These are phyloP conservation scores for Neospora caninum DNA, from an alignment of 169 alveolate species.

Conservation along the genomic window DNA sequence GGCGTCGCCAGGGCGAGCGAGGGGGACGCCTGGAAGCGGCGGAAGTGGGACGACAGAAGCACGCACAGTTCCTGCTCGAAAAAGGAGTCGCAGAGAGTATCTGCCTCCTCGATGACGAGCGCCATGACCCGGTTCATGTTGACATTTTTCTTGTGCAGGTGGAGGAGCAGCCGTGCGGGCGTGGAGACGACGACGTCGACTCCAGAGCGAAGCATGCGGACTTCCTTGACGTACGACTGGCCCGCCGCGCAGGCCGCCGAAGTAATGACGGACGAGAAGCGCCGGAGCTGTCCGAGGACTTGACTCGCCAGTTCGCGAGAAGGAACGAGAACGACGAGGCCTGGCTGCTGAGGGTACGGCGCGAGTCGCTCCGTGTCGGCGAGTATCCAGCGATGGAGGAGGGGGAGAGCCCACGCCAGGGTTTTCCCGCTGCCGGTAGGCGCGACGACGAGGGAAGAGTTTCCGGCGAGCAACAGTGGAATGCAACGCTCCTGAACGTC, in stretches of 20 bases:
- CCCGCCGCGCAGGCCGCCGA: slow-evolving; percentile 51
- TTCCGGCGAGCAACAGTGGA: neutral
- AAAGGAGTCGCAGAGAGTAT: slow-evolving; percentile 70
- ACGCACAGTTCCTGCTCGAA: slow-evolving; percentile 54
- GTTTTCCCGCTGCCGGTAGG: slow-evolving; percentile 72
- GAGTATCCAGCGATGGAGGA: slow-evolving; percentile 39
- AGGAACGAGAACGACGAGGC: slow-evolving; percentile 66
- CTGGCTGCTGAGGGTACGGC: slow-evolving; percentile 56
- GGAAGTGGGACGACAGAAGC: slow-evolving; percentile 12
- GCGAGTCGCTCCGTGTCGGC: slow-evolving; percentile 32
- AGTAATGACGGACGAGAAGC: slow-evolving; percentile 17
- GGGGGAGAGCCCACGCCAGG: slow-evolving; percentile 64
- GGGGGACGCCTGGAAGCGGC: neutral
- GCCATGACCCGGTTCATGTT: neutral
- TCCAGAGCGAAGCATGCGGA: slow-evolving; percentile 53
- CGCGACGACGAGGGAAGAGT: slow-evolving; percentile 48
- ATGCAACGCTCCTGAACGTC: neutral
- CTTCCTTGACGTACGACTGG: slow-evolving; percentile 65
- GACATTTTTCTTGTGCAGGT: slow-evolving; percentile 62
- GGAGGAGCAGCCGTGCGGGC: slow-evolving; percentile 69
- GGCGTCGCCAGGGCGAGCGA: slow-evolving; percentile 1
- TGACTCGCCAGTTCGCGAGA: slow-evolving; percentile 70
- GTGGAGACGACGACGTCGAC: slow-evolving; percentile 68
- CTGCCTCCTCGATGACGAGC: slow-evolving; percentile 71
- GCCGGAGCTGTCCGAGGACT: slow-evolving; percentile 27